Conservation (phyloP, 768 basidiomycete species). For the Tylopilus vinaceipallidus region DNA sequence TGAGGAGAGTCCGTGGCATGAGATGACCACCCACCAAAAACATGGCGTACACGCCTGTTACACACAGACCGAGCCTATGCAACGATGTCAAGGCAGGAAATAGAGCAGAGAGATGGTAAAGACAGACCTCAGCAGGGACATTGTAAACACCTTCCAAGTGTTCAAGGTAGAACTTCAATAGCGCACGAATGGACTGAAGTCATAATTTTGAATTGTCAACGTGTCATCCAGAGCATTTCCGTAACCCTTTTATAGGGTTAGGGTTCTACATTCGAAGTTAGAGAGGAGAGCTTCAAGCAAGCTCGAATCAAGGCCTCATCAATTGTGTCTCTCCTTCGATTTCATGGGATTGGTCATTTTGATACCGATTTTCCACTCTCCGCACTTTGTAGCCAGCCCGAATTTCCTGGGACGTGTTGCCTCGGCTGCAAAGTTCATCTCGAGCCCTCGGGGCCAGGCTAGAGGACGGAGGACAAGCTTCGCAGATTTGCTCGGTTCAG, state of each 20-base stretch:
- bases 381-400: too few relatives aligned
- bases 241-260: conserved; percentile 22
- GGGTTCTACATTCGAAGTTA: too few relatives aligned
- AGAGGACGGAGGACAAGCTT: too few relatives aligned
- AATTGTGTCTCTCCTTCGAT: too few relatives aligned
- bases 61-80: conserved; percentile 67
- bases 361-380: too few relatives aligned
- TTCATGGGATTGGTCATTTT: too few relatives aligned
- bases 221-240: conserved; percentile 15
- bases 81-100: neutral
- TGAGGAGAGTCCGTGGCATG: neutral
- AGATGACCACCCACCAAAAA: conserved; percentile 64
- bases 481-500: too few relatives aligned
- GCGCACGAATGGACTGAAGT: neutral
- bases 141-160: neutral
- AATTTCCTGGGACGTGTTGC: too few relatives aligned
- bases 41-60: conserved; percentile 88
- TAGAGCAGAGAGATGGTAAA: neutral
- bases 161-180: neutral
- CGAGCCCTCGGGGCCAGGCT: too few relatives aligned
- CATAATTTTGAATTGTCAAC: conserved; percentile 17
- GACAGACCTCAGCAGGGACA: conserved; percentile 29
- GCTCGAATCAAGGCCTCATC: too few relatives aligned
- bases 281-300: too few relatives aligned
- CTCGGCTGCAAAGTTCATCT: too few relatives aligned